Evolutionary conservation across 257 asterid genomes (phyloP).

Genomic region (Haberlea rhodopensis): DNA sequence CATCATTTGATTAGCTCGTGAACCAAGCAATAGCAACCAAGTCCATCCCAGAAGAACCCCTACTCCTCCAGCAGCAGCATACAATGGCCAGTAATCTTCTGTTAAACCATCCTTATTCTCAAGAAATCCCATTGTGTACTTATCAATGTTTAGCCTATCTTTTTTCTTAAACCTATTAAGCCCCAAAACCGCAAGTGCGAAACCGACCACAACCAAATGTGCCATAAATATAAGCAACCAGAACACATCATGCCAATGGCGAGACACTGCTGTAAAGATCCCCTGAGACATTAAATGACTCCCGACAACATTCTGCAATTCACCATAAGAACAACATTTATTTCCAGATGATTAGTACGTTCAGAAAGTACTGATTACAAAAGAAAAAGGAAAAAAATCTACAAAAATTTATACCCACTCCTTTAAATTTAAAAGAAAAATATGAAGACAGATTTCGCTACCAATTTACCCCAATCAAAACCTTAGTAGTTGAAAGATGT

Average conservation of each 20-base stretch:
- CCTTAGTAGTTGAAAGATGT: background rate
- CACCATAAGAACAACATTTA: slow-evolving; percentile 2
- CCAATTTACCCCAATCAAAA: background rate
- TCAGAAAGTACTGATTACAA: slow-evolving; percentile 9
- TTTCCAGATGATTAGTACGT: background rate
- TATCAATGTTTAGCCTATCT: slow-evolving; percentile 92
- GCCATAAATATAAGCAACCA: slow-evolving; percentile 73
- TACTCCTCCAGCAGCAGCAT: slow-evolving; percentile 74
- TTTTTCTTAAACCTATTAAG: slow-evolving; percentile 73
- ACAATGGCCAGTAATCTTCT: slow-evolving; percentile 91
- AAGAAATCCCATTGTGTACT: slow-evolving; percentile 65
- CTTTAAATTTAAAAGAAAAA: background rate
- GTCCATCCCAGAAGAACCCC: slow-evolving; percentile 78
- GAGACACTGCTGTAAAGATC: slow-evolving; percentile 45
- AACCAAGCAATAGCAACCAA: slow-evolving; percentile 86
- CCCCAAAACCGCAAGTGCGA: slow-evolving; percentile 77
- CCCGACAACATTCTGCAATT: slow-evolving; percentile 62
- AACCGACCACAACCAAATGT: slow-evolving; percentile 71
- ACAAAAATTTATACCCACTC: background rate
- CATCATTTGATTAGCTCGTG: slow-evolving; percentile 74
- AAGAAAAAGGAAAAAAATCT: background rate
- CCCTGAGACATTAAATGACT: slow-evolving; percentile 48
- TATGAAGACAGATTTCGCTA: background rate
- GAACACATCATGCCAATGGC: slow-evolving; percentile 87
- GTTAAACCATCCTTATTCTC: slow-evolving; percentile 83